phyloP scores from a whole-genome alignment of 139 green algal genomes.

The Coccomyxa sp. region DNA sequence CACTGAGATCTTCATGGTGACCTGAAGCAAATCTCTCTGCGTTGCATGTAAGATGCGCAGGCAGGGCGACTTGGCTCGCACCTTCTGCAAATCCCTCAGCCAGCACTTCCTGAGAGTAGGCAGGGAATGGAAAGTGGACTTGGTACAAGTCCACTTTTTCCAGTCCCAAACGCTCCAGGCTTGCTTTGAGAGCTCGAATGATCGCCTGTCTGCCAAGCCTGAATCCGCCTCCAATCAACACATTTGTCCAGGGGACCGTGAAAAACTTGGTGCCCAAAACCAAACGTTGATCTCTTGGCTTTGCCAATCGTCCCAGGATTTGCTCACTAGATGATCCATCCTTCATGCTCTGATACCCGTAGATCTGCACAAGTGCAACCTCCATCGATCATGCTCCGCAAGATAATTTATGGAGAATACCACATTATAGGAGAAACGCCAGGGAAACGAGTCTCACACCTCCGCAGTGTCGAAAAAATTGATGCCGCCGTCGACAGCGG shows the following conservation, averaged over 20 bases:
- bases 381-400: too few species aligned
- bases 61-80: background rate
- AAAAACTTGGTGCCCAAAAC: conserved; percentile 43
- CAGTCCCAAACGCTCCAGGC: conserved; percentile 23
- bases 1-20: background rate
- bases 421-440: too few species aligned
- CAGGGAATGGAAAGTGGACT: conserved; percentile 33
- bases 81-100: conserved; percentile 16
- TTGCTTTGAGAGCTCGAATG: conserved; percentile 21
- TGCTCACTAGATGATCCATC: conserved; percentile 31
- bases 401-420: too few species aligned
- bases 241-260: conserved; percentile 61
- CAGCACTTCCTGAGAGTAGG: conserved; percentile 20
- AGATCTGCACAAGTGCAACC: conserved; percentile 18
- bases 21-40: too few species aligned
- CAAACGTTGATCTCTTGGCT: background rate
- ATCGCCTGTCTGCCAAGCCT: conserved; percentile 26
- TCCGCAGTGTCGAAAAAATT: conserved; percentile 68
- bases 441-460: conserved; percentile 14
- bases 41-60: background rate
- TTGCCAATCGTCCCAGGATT: conserved; percentile 29
- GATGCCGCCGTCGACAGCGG: conserved; percentile 27
- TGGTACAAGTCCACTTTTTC: conserved; percentile 23
- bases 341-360: conserved; percentile 52
- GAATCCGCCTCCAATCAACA: conserved; percentile 43